phyloP scores from a whole-genome alignment of 768 basidiomycete genomes.

The Pleurotus pulmonarius region DNA sequence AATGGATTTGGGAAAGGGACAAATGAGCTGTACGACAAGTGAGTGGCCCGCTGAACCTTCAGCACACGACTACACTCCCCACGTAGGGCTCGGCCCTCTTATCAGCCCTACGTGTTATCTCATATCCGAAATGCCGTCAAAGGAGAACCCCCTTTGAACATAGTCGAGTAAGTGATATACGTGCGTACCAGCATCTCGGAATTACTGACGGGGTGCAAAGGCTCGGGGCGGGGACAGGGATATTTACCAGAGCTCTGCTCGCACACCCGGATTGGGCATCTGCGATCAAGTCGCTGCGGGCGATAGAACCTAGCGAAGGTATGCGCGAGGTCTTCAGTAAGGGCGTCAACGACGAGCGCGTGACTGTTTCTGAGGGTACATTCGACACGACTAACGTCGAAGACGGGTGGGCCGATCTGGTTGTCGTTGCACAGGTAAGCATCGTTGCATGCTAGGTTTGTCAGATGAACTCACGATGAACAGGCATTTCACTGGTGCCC shows the following conservation, averaged over 20 bases:
- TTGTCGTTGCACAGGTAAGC: constrained; percentile 70
- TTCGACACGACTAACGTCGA: constrained; percentile 63
- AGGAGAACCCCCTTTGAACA: constrained; percentile 40
- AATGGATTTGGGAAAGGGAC: constrained; percentile 76
- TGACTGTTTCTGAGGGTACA: constrained; percentile 57
- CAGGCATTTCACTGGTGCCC: constrained; percentile 96
- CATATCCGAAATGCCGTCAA: constrained; percentile 52
- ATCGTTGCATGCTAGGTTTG: background rate
- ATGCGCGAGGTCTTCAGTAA: constrained; percentile 75
- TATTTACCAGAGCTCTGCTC: constrained; percentile 82
- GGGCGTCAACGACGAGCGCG: constrained; percentile 49
- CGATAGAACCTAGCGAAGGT: constrained; percentile 82
- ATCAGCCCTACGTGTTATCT: constrained; percentile 59
- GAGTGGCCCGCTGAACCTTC: constrained; percentile 5
- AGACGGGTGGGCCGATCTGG: constrained; percentile 72
- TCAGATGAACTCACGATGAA: constrained; percentile 2
- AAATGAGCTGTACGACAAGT: constrained; percentile 81
- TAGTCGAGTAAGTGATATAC: constrained; percentile 59
- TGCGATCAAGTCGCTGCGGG: constrained; percentile 51
- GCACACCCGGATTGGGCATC: constrained; percentile 53
- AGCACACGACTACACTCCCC: background rate
- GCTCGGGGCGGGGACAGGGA: constrained; percentile 82
- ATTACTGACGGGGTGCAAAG: constrained; percentile 30
- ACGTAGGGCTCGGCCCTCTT: constrained; percentile 75
- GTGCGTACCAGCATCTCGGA: background rate